Conservation (phyloP, 257 asterid species). For the Scutellaria galericulata region DNA sequence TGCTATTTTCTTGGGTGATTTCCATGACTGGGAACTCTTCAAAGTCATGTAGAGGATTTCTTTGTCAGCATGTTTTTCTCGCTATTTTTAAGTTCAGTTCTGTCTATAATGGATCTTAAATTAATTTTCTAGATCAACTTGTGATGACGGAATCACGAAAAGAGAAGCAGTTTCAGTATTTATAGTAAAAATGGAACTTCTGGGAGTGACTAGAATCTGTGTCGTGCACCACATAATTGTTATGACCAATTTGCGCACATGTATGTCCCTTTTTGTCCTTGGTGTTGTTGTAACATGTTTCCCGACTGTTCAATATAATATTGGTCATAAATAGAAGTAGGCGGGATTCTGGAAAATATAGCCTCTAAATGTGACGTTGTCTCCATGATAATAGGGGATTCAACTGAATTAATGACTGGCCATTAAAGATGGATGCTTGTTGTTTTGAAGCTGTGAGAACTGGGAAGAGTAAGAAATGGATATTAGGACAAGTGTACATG, state of each 20-base stretch:
- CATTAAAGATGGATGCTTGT: neutral
- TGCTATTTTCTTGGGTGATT: neutral
- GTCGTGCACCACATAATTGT: neutral
- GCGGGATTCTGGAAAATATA: conserved; percentile 25
- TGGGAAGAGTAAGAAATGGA: neutral
- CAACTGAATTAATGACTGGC: neutral
- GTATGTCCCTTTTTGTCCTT: neutral
- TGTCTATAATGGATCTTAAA: conserved; percentile 8
- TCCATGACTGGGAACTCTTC: neutral
- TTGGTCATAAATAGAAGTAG: conserved; percentile 6
- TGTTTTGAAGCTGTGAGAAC: neutral
- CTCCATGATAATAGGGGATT: neutral
- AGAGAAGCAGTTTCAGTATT: neutral
- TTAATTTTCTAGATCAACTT: conserved; percentile 6
- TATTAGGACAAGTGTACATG: conserved; percentile 1
- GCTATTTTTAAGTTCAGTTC: conserved; percentile 8
- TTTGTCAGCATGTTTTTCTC: neutral
- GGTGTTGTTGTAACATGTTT: neutral
- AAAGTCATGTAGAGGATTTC: conserved; percentile 2
- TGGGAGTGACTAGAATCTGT: conserved; percentile 11
- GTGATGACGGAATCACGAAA: neutral
- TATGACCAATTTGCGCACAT: conserved; percentile 18
- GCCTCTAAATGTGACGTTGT: neutral
- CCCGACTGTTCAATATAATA: neutral
- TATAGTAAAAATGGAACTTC: neutral